phyloP scores from a whole-genome alignment of 2,329 filamentous ascomycete species.

The Myriosclerotinia curreyana region DNA sequence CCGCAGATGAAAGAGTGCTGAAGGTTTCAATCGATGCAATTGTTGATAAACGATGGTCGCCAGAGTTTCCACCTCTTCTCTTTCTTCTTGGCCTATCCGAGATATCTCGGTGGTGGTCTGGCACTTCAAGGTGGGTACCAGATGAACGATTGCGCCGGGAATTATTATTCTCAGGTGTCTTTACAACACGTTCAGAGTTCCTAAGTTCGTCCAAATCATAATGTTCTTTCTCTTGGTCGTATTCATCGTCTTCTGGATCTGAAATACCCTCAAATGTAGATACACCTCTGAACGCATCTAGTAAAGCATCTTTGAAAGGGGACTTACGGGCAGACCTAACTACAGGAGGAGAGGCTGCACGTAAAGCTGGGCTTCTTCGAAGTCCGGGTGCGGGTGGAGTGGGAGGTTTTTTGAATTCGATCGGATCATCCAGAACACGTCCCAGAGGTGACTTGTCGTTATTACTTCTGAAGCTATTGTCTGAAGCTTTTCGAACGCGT shows the following conservation, averaged over 20 bases:
- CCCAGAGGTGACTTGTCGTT: conserved; percentile 15
- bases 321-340: conserved; percentile 47
- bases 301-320: conserved; percentile 56
- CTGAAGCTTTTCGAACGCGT: conserved; percentile 31
- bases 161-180: conserved; percentile 23
- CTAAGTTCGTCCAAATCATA: conserved; percentile 22
- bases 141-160: conserved; percentile 19
- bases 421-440: conserved; percentile 13
- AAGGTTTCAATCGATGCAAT: conserved; percentile 37
- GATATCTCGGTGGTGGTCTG: conserved; percentile 8
- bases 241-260: conserved; percentile 22
- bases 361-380: conserved; percentile 56
- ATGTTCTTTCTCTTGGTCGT: conserved; percentile 31
- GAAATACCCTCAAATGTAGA: conserved; percentile 42
- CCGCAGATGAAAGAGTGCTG: conserved; percentile 28
- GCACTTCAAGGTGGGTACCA: conserved; percentile 25
- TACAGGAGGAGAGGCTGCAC: conserved; percentile 48
- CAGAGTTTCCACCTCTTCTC: conserved; percentile 31
- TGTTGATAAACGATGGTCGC: conserved; percentile 36
- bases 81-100: conserved; percentile 25
- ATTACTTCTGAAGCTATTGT: conserved; percentile 7
- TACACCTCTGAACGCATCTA: conserved; percentile 62
- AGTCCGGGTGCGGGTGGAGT: conserved; percentile 42
- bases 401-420: conserved; percentile 23
- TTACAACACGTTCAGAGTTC: conserved; percentile 21